Base-by-base conservation (phyloP, 2,329 filamentous ascomycete genomes). In the Monosporascus sp. region DNA sequence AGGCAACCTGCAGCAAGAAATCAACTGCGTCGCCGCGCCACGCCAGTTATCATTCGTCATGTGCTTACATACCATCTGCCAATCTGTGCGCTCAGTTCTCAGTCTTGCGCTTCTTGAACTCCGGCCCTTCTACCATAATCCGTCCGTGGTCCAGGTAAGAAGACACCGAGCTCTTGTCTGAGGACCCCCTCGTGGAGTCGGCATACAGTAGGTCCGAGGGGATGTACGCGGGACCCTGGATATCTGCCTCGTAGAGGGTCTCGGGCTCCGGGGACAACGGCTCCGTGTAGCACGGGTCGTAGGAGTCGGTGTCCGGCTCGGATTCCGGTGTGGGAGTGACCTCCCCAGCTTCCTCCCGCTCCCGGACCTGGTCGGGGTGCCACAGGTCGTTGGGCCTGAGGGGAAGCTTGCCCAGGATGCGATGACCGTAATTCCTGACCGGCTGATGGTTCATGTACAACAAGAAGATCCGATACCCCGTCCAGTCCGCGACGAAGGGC, bases 401-500 rank as follows among this genome's bases (percentile, higher is more conserved):
- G 3, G 53, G 50, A 15, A 55, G 53, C 48, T 50, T 49, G 14
- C 53, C 53, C 41, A 52, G 48, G 15, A 37, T 22, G 20, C 54
- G 46, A 36, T 54, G 39, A 8, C 50, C 54, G 34, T 51, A 56
- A 39, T 54, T 56, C 15, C 52, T 45, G 11, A 57, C 55, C 5
- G 50, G 55, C 31, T 53, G 52, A 31, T 57, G 50, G 47, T 54
- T 53, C 17, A 52, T 54, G 42, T 46, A 52, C 15, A 54, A 34
- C 22, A 57, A 45, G 48, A 57, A 57, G 31, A 51, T 49, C 7
- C 55, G 55, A 34, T 57, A 52, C 24, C 52, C 52, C 3, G 42
- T 46, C 55, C 55, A 57, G 47, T 57, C 55, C 20, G 44, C 14
- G 4, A 57, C 52, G 20, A 57, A 57, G 48, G 54, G 54, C 38